These are phyloP conservation scores for Marasmius tenuissimus DNA, from an alignment of 1,284 basidiomycete species.

Conservation along the genomic window DNA sequence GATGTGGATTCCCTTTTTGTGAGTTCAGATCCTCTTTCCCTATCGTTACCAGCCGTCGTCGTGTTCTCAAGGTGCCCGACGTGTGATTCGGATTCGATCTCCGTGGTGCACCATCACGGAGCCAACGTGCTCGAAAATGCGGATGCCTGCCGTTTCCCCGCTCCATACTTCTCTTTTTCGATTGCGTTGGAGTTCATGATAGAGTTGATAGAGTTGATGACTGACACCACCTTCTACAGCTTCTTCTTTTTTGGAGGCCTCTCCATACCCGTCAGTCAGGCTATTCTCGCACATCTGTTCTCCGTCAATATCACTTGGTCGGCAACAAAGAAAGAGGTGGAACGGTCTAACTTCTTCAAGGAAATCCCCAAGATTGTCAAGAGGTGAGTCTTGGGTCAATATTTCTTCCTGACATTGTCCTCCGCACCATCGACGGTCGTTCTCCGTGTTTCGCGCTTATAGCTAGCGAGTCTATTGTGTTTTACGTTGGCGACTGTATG, in stretches of 20 bases:
- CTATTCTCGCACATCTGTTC: constrained; percentile 78
- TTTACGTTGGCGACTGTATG: not conserved
- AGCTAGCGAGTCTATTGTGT: not conserved
- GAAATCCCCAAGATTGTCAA: constrained; percentile 82
- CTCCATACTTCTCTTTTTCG: not conserved
- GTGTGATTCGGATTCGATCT: too few relatives aligned
- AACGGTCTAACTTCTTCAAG: constrained; percentile 86
- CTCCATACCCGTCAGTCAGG: constrained; percentile 71
- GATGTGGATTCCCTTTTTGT: constrained; percentile 84
- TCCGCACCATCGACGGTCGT: not conserved
- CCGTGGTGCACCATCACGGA: too few relatives aligned
- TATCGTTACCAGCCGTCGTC: not conserved
- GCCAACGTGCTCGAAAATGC: too few relatives aligned
- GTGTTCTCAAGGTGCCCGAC: not conserved
- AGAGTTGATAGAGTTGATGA: not conserved
- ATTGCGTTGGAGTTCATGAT: not conserved
- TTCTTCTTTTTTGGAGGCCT: constrained; percentile 86
- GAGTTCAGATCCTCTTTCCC: constrained; percentile 28
- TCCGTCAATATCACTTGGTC: constrained; percentile 88
- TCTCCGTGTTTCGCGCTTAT: not conserved
- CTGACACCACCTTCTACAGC: constrained; percentile 34
- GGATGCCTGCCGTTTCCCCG: not conserved
- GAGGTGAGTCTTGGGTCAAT: constrained; percentile 30
- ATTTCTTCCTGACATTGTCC: not conserved
- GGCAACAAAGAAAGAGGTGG: constrained; percentile 80